These are phyloP conservation scores for Neurospora crassa DNA, from an alignment of 2,329 filamentous ascomycete genomes.

Conservation along the genomic window DNA sequence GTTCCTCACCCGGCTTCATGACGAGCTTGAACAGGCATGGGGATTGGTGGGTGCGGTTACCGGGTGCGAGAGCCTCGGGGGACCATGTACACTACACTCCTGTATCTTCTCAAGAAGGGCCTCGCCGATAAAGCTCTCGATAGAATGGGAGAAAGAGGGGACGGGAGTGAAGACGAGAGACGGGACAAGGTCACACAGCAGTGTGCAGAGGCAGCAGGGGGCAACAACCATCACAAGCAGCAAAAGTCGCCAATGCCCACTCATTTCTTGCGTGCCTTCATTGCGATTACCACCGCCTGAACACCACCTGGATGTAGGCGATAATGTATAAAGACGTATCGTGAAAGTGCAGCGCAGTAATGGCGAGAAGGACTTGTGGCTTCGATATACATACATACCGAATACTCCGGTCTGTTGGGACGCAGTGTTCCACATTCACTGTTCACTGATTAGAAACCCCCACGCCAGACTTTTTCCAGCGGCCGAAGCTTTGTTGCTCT, in stretches of 20 bases:
- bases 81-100: background rate
- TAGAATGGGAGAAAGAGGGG: constrained; percentile 4
- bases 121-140: constrained; percentile 1
- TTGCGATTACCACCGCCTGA: background rate
- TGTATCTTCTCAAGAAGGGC: background rate
- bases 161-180: constrained; percentile 2
- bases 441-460: background rate
- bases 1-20: constrained; percentile 10
- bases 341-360: background rate
- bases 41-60: constrained; percentile 1
- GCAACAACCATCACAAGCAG: background rate
- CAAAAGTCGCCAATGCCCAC: constrained; percentile 7
- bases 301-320: background rate
- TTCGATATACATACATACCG: constrained; percentile 4
- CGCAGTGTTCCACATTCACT: background rate
- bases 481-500: background rate
- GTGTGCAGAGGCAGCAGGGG: constrained; percentile 9
- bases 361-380: background rate
- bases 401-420: constrained; percentile 1
- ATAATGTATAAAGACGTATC: background rate
- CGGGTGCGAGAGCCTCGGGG: background rate
- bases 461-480: background rate
- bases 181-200: constrained; percentile 12
- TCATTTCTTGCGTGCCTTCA: constrained; percentile 3
- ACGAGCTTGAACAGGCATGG: constrained; percentile 7